A percentile compares a stretch with the other conserved stretches of the same genome.
Conservation (phyloP, 352 stramenopile species). For the Pythium scleroteichum region DNA sequence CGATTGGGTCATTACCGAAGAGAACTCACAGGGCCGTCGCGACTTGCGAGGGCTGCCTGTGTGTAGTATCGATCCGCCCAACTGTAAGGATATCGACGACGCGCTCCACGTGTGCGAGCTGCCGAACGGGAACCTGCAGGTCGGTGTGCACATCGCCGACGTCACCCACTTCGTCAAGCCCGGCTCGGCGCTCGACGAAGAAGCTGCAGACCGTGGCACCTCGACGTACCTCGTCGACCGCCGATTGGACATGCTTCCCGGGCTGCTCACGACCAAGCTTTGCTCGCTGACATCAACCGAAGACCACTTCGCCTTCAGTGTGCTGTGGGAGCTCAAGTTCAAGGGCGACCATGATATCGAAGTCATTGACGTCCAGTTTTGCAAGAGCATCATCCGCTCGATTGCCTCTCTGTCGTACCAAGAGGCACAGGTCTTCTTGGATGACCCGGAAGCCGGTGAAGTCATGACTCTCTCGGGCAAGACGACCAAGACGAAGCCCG, state of each 20-base stretch:
- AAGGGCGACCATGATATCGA: conserved; percentile 74
- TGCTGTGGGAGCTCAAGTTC: conserved; percentile 75
- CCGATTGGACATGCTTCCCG: conserved; percentile 98
- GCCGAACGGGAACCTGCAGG: conserved; percentile 91
- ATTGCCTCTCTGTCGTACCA: conserved; percentile 97
- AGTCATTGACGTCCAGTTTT: conserved; percentile 96
- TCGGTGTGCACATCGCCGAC: conserved; percentile 99
- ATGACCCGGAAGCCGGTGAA: conserved; percentile 69
- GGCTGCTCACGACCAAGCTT: conserved; percentile 96
- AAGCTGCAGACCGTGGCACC: conserved; percentile 90
- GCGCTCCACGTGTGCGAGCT: conserved; percentile 94
- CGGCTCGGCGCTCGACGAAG: conserved; percentile 93
- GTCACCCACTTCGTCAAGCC: conserved; percentile 98
- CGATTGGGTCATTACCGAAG: conserved; percentile 95
- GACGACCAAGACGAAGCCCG: conserved; percentile 6
- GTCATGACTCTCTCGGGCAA: conserved; percentile 37
- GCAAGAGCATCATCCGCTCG: conserved; percentile 98
- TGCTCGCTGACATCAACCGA: conserved; percentile 92
- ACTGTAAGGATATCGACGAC: conserved; percentile 98
- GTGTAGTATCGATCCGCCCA: conserved; percentile 89
- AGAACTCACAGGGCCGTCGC: conserved; percentile 88
- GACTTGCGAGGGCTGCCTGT: conserved; percentile 95
- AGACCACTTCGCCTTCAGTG: conserved; percentile 85
- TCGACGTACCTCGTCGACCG: conserved; percentile 99
- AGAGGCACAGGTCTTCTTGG: conserved; percentile 95